Conservation (phyloP, 2,329 filamentous ascomycete genomes). For the Trichoderma sp. region DNA sequence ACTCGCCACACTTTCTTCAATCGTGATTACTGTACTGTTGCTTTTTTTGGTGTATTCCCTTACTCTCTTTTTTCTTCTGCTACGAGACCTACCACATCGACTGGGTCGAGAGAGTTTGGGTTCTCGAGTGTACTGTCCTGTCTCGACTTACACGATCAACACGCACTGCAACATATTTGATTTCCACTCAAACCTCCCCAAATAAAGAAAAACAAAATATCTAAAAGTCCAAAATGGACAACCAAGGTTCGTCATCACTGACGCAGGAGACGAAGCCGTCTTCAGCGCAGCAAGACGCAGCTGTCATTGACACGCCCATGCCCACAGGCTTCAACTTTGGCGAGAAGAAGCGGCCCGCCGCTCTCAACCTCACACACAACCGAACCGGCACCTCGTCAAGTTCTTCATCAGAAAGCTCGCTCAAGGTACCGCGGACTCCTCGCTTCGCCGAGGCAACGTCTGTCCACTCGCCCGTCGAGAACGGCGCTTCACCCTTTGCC, state of each 20-base stretch:
- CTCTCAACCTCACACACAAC: constrained; percentile 54
- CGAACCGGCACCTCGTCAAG: constrained; percentile 53
- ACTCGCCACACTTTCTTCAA: constrained; percentile 47
- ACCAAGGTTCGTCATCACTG: constrained; percentile 41
- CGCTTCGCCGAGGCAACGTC: constrained; percentile 81
- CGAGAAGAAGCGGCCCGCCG: constrained; percentile 59
- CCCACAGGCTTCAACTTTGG: constrained; percentile 30
- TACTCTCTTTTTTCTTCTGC: not conserved
- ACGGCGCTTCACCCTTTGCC: constrained; percentile 56
- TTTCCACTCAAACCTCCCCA: not conserved
- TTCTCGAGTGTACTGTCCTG: not conserved
- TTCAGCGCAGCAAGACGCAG: not conserved
- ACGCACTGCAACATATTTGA: not conserved
- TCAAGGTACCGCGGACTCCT: constrained; percentile 71
- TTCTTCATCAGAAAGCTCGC: constrained; percentile 54
- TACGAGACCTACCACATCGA: constrained; percentile 13
- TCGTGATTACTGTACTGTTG: constrained; percentile 35
- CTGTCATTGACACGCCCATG: constrained; percentile 28
- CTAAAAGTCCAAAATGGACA: constrained; percentile 34
- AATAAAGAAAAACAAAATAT: not conserved
- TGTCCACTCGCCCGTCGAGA: constrained; percentile 74
- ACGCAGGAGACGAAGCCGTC: constrained; percentile 1
- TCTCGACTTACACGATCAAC: constrained; percentile 15
- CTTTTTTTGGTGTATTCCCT: not conserved
- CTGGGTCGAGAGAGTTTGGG: constrained; percentile 21